phyloP scores from a whole-genome alignment of 371 early-diverging fungal genomes.

The Syncephalastrum monosporum region DNA sequence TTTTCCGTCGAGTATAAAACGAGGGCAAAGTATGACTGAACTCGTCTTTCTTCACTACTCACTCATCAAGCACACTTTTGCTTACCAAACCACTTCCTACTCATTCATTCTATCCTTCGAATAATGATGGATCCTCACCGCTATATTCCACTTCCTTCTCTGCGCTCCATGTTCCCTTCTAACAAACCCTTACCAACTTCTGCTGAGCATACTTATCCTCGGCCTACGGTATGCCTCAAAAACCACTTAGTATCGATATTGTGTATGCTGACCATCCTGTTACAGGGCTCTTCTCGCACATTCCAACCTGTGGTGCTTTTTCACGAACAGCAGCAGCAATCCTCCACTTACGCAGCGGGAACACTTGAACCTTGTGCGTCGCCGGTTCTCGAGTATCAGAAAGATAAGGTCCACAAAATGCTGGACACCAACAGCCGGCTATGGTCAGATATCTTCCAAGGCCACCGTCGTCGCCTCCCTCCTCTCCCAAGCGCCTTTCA shows the following conservation, averaged over 20 bases:
- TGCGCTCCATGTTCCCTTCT: conserved; percentile 5
- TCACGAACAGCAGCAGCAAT: conserved; percentile 12
- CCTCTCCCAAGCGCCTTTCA: not conserved
- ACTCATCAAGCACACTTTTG: conserved; percentile 1
- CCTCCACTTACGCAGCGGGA: not conserved
- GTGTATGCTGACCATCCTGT: conserved; percentile 1
- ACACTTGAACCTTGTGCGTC: conserved; percentile 8
- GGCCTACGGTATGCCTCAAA: not conserved
- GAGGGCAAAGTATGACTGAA: not conserved
- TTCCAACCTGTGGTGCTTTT: conserved; percentile 25
- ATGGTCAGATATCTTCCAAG: conserved; percentile 10
- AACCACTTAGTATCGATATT: not conserved
- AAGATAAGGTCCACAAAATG: conserved; percentile 18
- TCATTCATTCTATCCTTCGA: too few relatives aligned
- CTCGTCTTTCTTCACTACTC: not conserved
- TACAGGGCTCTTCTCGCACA: conserved; percentile 15
- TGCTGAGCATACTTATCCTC: not conserved
- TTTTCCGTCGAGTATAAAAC: conserved; percentile 5
- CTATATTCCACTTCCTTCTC: conserved; percentile 9
- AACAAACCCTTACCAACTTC: conserved; percentile 2
- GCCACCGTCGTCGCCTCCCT: not conserved
- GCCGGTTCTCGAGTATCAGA: conserved; percentile 9
- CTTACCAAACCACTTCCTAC: not conserved
- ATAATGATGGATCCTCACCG: conserved; percentile 11
- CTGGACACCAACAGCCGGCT: conserved; percentile 16